A percentile compares a stretch with the other conserved stretches of the same genome.
These are phyloP conservation scores for Usnea hakonensis DNA, from an alignment of 495 filamentous ascomycete species.

Conservation along the genomic window DNA sequence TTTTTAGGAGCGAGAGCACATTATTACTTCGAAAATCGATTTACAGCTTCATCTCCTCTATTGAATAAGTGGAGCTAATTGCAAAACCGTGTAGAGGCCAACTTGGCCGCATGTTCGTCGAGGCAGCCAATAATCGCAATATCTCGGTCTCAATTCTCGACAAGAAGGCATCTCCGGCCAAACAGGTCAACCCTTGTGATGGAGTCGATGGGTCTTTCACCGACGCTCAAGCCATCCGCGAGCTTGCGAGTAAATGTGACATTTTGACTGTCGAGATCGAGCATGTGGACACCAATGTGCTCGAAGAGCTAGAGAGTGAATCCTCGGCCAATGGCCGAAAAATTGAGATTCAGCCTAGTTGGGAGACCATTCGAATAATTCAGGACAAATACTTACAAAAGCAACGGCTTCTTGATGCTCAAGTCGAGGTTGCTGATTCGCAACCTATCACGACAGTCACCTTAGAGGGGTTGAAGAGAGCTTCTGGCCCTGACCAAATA, in stretches of 20 bases:
- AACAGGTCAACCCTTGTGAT: slow-evolving; percentile 72
- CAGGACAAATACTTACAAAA: slow-evolving; percentile 97
- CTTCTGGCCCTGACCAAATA: slow-evolving; percentile 36
- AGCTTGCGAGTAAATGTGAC: slow-evolving; percentile 70
- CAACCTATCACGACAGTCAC: slow-evolving; percentile 12
- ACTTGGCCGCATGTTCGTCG: slow-evolving; percentile 91
- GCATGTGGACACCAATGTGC: slow-evolving; percentile 87
- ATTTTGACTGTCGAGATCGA: slow-evolving; percentile 96
- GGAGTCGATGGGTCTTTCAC: slow-evolving; percentile 85
- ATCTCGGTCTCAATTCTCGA: slow-evolving; percentile 78
- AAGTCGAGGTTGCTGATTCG: slow-evolving; percentile 62
- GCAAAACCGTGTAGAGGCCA: too few relatives aligned
- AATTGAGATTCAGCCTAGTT: slow-evolving; percentile 58
- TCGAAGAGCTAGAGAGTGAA: slow-evolving; percentile 63
- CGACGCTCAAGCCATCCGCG: slow-evolving; percentile 63
- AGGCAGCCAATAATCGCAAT: slow-evolving; percentile 79
- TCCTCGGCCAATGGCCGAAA: slow-evolving; percentile 28
- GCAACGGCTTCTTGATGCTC: slow-evolving; percentile 58
- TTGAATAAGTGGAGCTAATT: too few relatives aligned
- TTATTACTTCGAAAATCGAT: too few relatives aligned
- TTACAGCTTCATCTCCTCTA: too few relatives aligned
- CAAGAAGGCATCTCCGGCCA: slow-evolving; percentile 70
- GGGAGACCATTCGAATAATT: slow-evolving; percentile 81
- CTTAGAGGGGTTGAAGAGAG: neutral
- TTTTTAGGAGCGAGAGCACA: too few relatives aligned